Conservation (phyloP, 2,329 filamentous ascomycete genomes). For the Botryotinia calthae region DNA sequence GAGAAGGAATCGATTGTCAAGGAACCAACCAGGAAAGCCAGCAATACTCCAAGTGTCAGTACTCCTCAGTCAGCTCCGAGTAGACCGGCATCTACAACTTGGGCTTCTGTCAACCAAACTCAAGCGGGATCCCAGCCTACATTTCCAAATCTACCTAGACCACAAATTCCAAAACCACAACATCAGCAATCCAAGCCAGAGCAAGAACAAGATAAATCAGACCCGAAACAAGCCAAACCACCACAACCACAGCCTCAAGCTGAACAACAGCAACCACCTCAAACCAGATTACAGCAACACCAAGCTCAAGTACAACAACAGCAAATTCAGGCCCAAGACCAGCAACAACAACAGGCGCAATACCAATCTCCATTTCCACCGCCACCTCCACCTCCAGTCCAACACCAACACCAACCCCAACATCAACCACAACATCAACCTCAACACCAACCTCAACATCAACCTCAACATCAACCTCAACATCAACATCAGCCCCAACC, state of each 20-base stretch:
- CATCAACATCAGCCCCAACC: neutral
- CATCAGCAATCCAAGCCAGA: neutral
- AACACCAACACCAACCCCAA: neutral
- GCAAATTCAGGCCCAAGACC: neutral
- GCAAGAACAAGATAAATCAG: neutral
- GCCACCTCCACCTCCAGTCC: neutral
- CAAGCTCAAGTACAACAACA: neutral
- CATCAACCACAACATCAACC: neutral
- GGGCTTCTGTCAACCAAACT: constrained; percentile 23
- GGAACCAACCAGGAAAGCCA: constrained; percentile 6
- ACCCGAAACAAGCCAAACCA: neutral
- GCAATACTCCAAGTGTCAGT: constrained; percentile 6
- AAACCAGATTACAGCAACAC: neutral
- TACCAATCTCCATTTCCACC: neutral
- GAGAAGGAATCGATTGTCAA: constrained; percentile 4
- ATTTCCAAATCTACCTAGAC: constrained; percentile 3
- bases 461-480: neutral
- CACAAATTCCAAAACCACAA: constrained; percentile 18
- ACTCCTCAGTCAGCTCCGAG: constrained; percentile 17
- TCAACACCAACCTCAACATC: neutral
- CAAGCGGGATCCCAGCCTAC: constrained; percentile 14
- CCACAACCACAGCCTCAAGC: neutral
- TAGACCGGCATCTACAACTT: constrained; percentile 10
- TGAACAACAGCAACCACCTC: neutral
- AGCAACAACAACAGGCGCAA: neutral